Base-by-base conservation (phyloP, 2,329 filamentous ascomycete species). In the Fusarium solani-melongenae region DNA sequence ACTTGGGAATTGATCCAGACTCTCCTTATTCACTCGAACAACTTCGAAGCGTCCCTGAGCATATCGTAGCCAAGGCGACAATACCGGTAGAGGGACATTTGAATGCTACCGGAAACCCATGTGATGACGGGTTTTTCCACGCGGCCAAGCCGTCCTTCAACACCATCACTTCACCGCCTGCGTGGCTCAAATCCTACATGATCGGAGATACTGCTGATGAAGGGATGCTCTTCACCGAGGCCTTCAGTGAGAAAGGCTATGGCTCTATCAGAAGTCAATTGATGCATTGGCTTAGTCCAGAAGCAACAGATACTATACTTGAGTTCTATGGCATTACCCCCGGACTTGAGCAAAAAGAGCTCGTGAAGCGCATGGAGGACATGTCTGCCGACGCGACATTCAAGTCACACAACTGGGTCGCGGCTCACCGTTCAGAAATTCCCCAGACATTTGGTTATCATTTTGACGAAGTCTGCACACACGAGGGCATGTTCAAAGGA, bases 101-200 rank as follows among this genome's bases (percentile, higher is more conserved):
- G 6, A 63, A 62, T 6, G 60, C 66, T 6, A 72, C 71, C 0
- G 71, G 71, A 1, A 70, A 72, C 15, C 70, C 71, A 4, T 74
- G 70, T 11, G 31, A 70, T 11, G 71, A 74, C 15, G 58, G 70
- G 1, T 41, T 56, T 15, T 74, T 73, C 2, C 67, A 73, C 15
- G 5, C 24, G 1, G 14, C 5, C 1, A 51, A 17, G 1, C 69
- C 71, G 2, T 39, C 64, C 0, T 53, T 62, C 4, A 27, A 59
- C 27, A 17, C 22, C 2, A 71, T 74, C 6, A 2, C 36, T 14
- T 69, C 67, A 3, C 70, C 62, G 1, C 70, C 70, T 0, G 17
- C 17, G 0, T 74, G 70, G 70, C 62, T 74, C 2, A 62, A 74
- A 39, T 27, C 34, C 6, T 69, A 71, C 12, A 74, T 73, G 56